Percentiles rank a stretch among this genome's conserved stretches.
phyloP scores from a whole-genome alignment of 768 basidiomycete species.

The Pleurotus ostreatus region DNA sequence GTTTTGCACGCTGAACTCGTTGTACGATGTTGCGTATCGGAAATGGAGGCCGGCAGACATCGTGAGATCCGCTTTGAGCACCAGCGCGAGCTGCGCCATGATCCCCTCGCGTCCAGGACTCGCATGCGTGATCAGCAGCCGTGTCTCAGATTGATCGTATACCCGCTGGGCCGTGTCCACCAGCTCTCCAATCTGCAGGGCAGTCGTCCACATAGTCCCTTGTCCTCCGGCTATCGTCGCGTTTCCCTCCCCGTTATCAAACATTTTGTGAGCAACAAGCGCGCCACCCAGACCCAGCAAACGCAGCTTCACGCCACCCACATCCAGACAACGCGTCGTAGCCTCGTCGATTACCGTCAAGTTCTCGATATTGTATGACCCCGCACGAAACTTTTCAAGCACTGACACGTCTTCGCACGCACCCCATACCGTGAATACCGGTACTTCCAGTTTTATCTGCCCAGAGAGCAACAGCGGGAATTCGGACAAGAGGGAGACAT shows the following conservation, averaged over 20 bases:
- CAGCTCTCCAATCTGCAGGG: constrained; percentile 95
- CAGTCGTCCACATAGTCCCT: constrained; percentile 99
- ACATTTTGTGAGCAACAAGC: constrained; percentile 91
- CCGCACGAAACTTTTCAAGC: constrained; percentile 88
- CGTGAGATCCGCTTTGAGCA: constrained; percentile 91
- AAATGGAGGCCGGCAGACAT: constrained; percentile 95
- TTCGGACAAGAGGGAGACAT: constrained; percentile 82
- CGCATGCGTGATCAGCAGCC: constrained; percentile 88
- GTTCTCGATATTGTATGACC: constrained; percentile 82
- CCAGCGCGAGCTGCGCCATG: constrained; percentile 83
- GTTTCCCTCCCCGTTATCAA: constrained; percentile 88
- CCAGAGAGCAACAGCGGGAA: constrained; percentile 90
- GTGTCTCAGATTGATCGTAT: constrained; percentile 89
- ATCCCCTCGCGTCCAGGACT: constrained; percentile 92
- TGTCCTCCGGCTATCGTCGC: constrained; percentile 98
- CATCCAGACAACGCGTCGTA: constrained; percentile 85
- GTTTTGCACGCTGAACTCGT: constrained; percentile 90
- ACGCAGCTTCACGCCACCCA: constrained; percentile 90
- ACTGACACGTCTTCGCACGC: constrained; percentile 95
- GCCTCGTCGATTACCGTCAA: constrained; percentile 93
- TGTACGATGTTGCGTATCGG: constrained; percentile 94
- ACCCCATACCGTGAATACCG: constrained; percentile 96
- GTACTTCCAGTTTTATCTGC: constrained; percentile 86
- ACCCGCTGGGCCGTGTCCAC: constrained; percentile 96
- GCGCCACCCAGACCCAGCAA: constrained; percentile 96